phyloP scores from a whole-genome alignment of 2,329 filamentous ascomycete species.

The Exophiala phaeomuriformis region DNA sequence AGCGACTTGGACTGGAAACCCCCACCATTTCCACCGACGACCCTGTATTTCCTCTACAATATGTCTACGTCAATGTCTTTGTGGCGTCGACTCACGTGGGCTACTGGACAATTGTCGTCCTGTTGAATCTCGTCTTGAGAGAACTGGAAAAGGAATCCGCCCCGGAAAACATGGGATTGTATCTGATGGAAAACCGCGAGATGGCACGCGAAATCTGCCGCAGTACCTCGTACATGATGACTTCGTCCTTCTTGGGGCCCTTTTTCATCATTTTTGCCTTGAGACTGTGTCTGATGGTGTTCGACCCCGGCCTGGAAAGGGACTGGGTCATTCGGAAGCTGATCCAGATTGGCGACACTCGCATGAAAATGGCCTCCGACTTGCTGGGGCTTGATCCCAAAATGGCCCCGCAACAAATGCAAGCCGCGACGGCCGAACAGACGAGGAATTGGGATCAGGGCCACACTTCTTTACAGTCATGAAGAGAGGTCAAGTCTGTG shows the following conservation, averaged over 20 bases:
- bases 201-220: conserved; percentile 23
- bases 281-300: conserved; percentile 21
- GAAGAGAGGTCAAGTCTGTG: not conserved
- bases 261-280: conserved; percentile 27
- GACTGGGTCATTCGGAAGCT: conserved; percentile 24
- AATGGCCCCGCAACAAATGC: no score
- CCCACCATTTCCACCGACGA: conserved; percentile 12
- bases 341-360: conserved; percentile 21
- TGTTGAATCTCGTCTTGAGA: conserved; percentile 22
- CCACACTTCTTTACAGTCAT: not conserved
- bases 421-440: no score
- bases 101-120: conserved; percentile 25
- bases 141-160: conserved; percentile 14
- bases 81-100: conserved; percentile 19
- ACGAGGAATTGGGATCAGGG: not conserved
- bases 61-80: conserved; percentile 25
- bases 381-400: conserved; percentile 3
- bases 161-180: conserved; percentile 17
- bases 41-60: conserved; percentile 22
- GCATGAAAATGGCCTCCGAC: conserved; percentile 27
- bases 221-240: conserved; percentile 23
- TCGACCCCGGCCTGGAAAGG: conserved; percentile 20
- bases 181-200: conserved; percentile 24
- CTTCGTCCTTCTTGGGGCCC: conserved; percentile 26
- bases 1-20: conserved; percentile 13